Evolutionary conservation across 306 rosid genomes (phyloP).

Genomic region (Medicago lupulina): DNA sequence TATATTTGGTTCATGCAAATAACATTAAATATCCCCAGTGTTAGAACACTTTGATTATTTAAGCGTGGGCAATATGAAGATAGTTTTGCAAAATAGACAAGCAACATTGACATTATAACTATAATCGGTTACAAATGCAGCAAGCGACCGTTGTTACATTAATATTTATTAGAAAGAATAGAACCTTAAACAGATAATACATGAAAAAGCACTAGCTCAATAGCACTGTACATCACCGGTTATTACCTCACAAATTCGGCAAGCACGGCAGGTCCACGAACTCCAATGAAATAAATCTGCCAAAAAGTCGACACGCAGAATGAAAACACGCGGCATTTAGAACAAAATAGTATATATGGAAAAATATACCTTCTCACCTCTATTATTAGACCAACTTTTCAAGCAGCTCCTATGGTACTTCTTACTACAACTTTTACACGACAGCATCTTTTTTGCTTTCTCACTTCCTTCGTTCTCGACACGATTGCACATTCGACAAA

Average conservation of each 20-base stretch:
- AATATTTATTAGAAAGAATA: neutral
- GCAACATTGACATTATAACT: neutral
- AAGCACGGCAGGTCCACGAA: constrained; percentile 56
- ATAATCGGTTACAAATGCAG: neutral
- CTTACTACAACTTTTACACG: constrained; percentile 93
- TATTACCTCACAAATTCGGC: constrained; percentile 59
- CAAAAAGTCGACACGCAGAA: neutral
- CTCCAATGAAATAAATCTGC: constrained; percentile 60
- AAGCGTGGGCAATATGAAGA: neutral
- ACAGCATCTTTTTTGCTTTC: constrained; percentile 86
- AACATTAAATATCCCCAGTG: neutral
- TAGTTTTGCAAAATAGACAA: neutral
- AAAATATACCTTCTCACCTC: constrained; percentile 63
- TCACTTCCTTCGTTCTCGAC: constrained; percentile 92
- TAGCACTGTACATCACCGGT: neutral
- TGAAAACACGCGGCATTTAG: constrained; percentile 26
- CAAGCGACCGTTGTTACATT: neutral
- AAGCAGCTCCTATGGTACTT: constrained; percentile 94
- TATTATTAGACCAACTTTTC: constrained; percentile 88
- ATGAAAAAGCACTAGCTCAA: neutral
- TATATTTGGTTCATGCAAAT: neutral
- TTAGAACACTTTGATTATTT: neutral
- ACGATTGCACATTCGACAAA: constrained; percentile 92
- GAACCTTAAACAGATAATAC: neutral
- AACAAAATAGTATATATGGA: constrained; percentile 2